These are phyloP conservation scores for Nephelium lappaceum DNA, from an alignment of 345 rosid genomes.

Conservation along the genomic window DNA sequence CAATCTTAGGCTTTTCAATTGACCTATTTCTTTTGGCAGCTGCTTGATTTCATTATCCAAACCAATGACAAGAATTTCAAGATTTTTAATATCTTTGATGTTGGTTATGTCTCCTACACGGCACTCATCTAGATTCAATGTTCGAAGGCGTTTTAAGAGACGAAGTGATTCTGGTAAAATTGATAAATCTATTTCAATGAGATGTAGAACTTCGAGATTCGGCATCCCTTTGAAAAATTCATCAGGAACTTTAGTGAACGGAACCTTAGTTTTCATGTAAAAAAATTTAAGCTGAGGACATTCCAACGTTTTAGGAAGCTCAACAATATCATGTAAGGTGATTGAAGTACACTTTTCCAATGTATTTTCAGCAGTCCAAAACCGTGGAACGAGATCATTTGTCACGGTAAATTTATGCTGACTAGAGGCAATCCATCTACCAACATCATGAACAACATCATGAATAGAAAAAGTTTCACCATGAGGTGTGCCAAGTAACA, in stretches of 20 bases:
- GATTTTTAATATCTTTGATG: conserved; percentile 15
- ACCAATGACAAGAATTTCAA: conserved; percentile 22
- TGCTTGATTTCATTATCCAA: no score
- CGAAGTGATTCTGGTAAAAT: conserved; percentile 18
- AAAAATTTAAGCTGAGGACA: conserved; percentile 24
- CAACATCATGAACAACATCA: conserved; percentile 12
- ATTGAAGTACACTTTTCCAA: neutral
- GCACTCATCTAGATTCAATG: conserved; percentile 16
- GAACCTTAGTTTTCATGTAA: neutral
- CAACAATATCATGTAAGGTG: neutral
- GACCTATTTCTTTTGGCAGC: conserved; percentile 26
- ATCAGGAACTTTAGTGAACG: neutral
- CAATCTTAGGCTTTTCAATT: conserved; percentile 10
- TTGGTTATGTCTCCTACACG: neutral
- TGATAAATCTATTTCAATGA: neutral
- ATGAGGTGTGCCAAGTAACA: neutral
- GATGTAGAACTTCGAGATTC: conserved; percentile 4
- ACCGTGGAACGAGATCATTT: neutral
- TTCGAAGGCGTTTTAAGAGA: conserved; percentile 5
- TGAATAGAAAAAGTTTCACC: conserved; percentile 1
- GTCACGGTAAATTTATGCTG: neutral
- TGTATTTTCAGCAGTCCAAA: neutral
- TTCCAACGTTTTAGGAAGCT: conserved; percentile 6
- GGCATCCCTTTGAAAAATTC: neutral
- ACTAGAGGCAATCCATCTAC: conserved; percentile 14